Percentiles rank a stretch among this genome's conserved stretches.
Evolutionary conservation across 495 filamentous ascomycete species (phyloP).

Genomic region (Daldinia decipiens): DNA sequence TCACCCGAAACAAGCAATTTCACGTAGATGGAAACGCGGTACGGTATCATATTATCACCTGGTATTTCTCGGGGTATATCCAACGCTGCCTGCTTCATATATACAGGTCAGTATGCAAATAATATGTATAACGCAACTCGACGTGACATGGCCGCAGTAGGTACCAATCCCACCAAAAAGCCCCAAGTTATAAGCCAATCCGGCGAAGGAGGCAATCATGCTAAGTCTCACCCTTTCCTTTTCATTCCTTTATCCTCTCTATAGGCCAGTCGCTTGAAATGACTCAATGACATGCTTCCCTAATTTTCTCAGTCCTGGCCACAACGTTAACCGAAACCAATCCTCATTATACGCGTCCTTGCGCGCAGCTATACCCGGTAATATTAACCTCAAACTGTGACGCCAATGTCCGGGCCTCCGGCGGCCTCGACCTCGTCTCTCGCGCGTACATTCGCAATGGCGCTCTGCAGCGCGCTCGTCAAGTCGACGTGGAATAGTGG

Average conservation of each 20-base stretch:
- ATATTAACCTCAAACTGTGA: conserved; percentile 18
- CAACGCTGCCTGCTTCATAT: conserved; percentile 10
- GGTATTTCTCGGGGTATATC: conserved; percentile 20
- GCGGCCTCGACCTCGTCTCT: conserved; percentile 48
- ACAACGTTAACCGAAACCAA: background rate
- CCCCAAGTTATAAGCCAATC: background rate
- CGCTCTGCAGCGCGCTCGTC: conserved; percentile 90
- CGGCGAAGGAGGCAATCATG: background rate
- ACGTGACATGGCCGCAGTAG: background rate
- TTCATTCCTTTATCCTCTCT: background rate
- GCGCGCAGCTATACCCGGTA: background rate
- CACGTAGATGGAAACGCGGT: background rate
- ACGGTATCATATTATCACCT: background rate
- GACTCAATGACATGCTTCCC: background rate
- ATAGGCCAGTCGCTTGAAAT: background rate
- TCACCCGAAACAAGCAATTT: background rate
- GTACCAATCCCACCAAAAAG: background rate
- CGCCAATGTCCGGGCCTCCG: conserved; percentile 35
- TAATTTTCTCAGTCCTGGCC: background rate
- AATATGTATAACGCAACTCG: background rate
- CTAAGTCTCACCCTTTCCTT: background rate
- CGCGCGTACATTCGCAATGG: conserved; percentile 78
- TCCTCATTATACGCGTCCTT: background rate
- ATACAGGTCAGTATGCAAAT: conserved; percentile 5
- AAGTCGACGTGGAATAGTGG: conserved; percentile 96